Conservation (phyloP, 73 alveolate species). For the Paramecium tetraurelia region DNA sequence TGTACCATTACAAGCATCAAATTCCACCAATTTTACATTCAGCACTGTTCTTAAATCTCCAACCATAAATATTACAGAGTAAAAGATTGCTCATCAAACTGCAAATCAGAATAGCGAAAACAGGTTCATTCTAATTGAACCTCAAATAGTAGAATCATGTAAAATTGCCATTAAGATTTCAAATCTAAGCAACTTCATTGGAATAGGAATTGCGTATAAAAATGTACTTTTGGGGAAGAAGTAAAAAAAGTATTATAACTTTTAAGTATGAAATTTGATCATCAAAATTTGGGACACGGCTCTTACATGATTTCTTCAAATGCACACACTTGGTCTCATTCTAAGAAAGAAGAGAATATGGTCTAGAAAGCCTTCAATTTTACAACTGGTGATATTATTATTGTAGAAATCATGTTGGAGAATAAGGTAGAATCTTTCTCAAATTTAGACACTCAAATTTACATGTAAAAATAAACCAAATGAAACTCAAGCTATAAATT, state of each 20-base stretch:
- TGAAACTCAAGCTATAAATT: neutral
- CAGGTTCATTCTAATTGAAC: conserved; percentile 57
- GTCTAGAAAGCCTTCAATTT: conserved; percentile 17
- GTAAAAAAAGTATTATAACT: conserved; percentile 3
- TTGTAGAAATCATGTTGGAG: conserved; percentile 2
- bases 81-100: conserved; percentile 39
- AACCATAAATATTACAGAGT: conserved; percentile 36
- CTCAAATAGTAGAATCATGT: conserved; percentile 11
- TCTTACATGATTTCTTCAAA: conserved; percentile 54
- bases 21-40: neutral
- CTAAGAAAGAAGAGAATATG: conserved; percentile 52
- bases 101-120: conserved; percentile 40
- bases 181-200: conserved; percentile 1
- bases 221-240: conserved; percentile 31
- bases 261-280: conserved; percentile 40
- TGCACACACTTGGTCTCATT: conserved; percentile 59
- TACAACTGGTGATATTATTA: conserved; percentile 46
- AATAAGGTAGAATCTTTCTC: neutral
- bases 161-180: conserved; percentile 41
- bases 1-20: neutral
- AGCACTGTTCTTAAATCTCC: conserved; percentile 16
- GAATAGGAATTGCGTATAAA: conserved; percentile 48
- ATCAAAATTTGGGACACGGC: conserved; percentile 59
- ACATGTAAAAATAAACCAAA: conserved; percentile 41
- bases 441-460: conserved; percentile 2